Evolutionary conservation across 768 basidiomycete species (phyloP), one percentile per base, ranked within the genome.

Genomic region (Peribolospora baueri): DNA sequence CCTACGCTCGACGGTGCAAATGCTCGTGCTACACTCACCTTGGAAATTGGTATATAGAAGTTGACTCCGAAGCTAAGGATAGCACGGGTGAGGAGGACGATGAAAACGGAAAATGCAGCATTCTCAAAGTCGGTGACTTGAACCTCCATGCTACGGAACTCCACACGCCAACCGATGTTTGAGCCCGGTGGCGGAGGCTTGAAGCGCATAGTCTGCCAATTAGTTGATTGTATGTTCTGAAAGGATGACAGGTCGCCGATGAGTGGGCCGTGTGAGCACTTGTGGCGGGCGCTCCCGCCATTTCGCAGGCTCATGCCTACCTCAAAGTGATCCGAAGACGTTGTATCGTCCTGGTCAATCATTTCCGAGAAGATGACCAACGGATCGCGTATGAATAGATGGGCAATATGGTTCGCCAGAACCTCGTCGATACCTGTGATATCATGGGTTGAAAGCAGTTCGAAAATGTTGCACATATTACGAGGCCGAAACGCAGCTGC

Each of bases 61-160:
- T 95, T 95, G 54, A 95, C 71, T 58, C 82, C 81, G 70, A 87
- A 87, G 62, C 74, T 78, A 55, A 98, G 73, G 60, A 98, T 93
- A 2, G 88, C 90, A 46, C 93, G 75, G 4, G 93, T 91, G 6
- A 98, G 73, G 39, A 98, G 76, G 10, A 97, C 90, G 52, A 91
- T 75, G 69, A 98, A 97, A 48, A 95, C 77, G 42, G 87, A 78
- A 66, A 87, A 95, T 5, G 93, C 88, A 1, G 93, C 93, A 65
- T 98, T 98, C 71, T 97, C 93, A 63, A 88, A 98, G 69, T 98
- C 93, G 7, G 93, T 97, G 65, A 95, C 76, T 64, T 97, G 93
- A 3, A 97, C 88, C 67, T 98, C 93, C 93, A 97, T 97, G 66
- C 84, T 86, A 56, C 93, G 75, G 69, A 98, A 98, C 66, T 98